Evolutionary conservation across 2,329 filamentous ascomycete species (phyloP).

Genomic region (Ophiobolus disseminans): DNA sequence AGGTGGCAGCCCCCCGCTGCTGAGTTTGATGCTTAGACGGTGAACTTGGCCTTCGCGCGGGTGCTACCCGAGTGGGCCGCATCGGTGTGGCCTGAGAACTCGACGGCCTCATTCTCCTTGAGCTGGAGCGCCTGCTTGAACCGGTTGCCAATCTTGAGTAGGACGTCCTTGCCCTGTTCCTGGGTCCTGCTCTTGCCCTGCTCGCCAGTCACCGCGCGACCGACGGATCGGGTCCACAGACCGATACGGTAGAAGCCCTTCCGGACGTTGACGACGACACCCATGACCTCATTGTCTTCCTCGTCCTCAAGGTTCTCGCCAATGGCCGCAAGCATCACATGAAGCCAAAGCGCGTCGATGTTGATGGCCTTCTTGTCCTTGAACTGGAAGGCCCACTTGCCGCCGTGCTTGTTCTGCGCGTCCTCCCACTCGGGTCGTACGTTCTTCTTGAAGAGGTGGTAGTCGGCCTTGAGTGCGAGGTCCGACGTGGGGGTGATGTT

Average conservation of each 20-base stretch:
- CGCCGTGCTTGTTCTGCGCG: slow-evolving; percentile 96
- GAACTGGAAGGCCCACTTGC: slow-evolving; percentile 98
- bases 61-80: slow-evolving; percentile 92
- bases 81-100: slow-evolving; percentile 97
- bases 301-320: slow-evolving; percentile 97
- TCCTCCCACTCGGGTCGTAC: slow-evolving; percentile 99
- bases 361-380: slow-evolving; percentile 92
- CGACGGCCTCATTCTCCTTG: slow-evolving; percentile 76
- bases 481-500: slow-evolving; percentile 97
- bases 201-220: slow-evolving; percentile 78
- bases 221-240: slow-evolving; percentile 94
- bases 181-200: slow-evolving; percentile 77
- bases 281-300: slow-evolving; percentile 96
- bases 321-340: slow-evolving; percentile 95
- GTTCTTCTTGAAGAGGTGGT: slow-evolving; percentile 98
- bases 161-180: slow-evolving; percentile 85
- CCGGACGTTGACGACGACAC: slow-evolving; percentile 97
- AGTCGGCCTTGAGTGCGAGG: slow-evolving; percentile 96
- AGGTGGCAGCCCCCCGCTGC: background rate
- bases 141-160: slow-evolving; percentile 81
- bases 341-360: slow-evolving; percentile 95
- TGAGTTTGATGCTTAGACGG: slow-evolving; percentile 63
- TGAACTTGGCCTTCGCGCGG: slow-evolving; percentile 92
- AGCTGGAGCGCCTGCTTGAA: slow-evolving; percentile 94
- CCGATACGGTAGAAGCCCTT: slow-evolving; percentile 98